These are phyloP conservation scores for Boehmeria nivea DNA, from an alignment of 306 rosid species.

Conservation along the genomic window DNA sequence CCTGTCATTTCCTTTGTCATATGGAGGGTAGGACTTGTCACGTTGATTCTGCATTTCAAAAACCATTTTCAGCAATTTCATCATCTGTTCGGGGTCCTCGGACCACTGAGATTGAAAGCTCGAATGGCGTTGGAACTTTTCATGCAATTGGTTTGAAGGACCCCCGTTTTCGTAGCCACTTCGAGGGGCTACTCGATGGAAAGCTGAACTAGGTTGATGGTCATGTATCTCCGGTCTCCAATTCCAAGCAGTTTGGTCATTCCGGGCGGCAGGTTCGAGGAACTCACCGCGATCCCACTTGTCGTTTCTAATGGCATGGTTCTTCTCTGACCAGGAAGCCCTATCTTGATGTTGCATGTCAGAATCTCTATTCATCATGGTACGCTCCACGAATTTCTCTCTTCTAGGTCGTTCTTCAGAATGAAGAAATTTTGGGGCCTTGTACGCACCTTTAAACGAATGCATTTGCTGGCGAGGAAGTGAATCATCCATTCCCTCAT, in stretches of 20 bases:
- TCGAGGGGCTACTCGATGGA: constrained; percentile 25
- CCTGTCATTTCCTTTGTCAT: constrained; percentile 35
- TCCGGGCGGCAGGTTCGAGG: constrained; percentile 33
- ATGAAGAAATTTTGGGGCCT: constrained; percentile 12
- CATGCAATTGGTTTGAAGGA: constrained; percentile 32
- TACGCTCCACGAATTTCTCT: constrained; percentile 32
- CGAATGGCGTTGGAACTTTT: constrained; percentile 34
- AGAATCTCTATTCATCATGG: constrained; percentile 28
- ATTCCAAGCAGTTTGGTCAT: constrained; percentile 21
- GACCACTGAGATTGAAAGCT: constrained; percentile 36
- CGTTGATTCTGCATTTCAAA: constrained; percentile 58
- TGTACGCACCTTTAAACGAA: constrained; percentile 25
- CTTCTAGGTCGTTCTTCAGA: constrained; percentile 42
- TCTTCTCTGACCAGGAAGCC: constrained; percentile 34
- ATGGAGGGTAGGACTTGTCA: constrained; percentile 28
- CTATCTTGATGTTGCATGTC: constrained; percentile 23
- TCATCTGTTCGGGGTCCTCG: constrained; percentile 45
- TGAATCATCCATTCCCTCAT: constrained; percentile 49
- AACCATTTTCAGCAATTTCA: constrained; percentile 53
- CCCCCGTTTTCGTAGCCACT: constrained; percentile 38
- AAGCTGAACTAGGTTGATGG: constrained; percentile 36
- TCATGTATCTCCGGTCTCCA: constrained; percentile 39
- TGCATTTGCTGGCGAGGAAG: constrained; percentile 21
- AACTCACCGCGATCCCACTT: constrained; percentile 34
- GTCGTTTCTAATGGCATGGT: constrained; percentile 26